Percentiles rank a stretch among this genome's conserved stretches.
phyloP scores from a whole-genome alignment of 495 filamentous ascomycete genomes.

The Annulohypoxylon nitens region DNA sequence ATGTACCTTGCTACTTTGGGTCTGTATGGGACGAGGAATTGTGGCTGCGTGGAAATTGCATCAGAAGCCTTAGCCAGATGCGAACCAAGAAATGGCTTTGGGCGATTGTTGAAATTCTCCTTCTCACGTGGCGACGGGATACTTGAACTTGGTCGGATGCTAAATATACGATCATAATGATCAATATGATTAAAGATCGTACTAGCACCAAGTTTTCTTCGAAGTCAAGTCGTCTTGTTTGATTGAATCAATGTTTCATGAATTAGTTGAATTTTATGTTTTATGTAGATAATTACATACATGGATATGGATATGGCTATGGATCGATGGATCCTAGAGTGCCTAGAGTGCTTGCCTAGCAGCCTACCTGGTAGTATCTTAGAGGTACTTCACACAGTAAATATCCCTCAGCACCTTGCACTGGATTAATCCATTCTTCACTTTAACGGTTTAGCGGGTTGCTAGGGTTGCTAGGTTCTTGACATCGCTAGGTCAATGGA shows the following conservation, averaged over 20 bases:
- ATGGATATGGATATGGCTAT: not conserved
- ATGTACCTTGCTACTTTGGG: not conserved
- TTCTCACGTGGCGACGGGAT: slow-evolving; percentile 5
- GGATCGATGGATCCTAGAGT: no score
- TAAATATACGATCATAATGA: not conserved
- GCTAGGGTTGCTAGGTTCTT: slow-evolving; percentile 3
- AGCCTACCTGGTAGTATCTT: not conserved
- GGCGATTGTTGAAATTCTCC: slow-evolving; percentile 17
- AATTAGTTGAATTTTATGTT: slow-evolving; percentile 7
- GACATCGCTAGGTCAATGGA: slow-evolving; percentile 18
- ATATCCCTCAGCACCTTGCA: not conserved
- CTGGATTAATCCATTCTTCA: slow-evolving; percentile 1
- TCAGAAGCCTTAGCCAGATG: slow-evolving; percentile 21
- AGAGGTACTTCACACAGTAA: not conserved
- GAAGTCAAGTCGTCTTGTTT: not conserved
- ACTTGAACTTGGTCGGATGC: not conserved
- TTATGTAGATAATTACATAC: not conserved
- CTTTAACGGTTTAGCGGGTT: not conserved
- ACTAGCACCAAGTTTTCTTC: not conserved
- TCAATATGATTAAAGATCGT: not conserved
- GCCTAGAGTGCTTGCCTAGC: no score
- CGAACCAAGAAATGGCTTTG: not conserved
- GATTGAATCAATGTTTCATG: slow-evolving; percentile 3
- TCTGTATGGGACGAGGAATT: slow-evolving; percentile 1
- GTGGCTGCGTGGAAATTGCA: slow-evolving; percentile 28